phyloP scores from a whole-genome alignment of 495 filamentous ascomycete species.

The Polyplosphaeria fusca region DNA sequence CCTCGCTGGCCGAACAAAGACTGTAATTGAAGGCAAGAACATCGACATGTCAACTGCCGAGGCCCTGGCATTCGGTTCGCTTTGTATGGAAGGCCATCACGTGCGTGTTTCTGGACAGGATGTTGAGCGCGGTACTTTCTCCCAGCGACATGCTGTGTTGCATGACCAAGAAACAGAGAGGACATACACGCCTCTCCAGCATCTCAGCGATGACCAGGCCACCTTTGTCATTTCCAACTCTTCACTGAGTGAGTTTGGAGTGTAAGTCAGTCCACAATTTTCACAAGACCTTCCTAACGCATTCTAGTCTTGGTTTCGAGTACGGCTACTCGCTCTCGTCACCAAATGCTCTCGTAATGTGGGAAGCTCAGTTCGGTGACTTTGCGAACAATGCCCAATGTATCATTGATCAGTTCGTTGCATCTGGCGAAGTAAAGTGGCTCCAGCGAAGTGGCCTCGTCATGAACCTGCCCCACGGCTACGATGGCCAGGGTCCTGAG shows the following conservation, averaged over 20 bases:
- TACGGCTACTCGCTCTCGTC: constrained; percentile 98
- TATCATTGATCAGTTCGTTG: constrained; percentile 98
- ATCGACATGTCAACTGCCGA: constrained; percentile 98
- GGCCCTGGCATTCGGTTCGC: constrained; percentile 88
- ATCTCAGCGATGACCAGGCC: constrained; percentile 83
- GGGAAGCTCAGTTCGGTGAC: constrained; percentile 99
- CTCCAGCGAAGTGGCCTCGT: constrained; percentile 94
- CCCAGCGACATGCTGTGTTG: constrained; percentile 92
- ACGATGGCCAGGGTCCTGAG: constrained; percentile 97
- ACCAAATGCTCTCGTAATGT: constrained; percentile 94
- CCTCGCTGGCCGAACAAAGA: constrained; percentile 82
- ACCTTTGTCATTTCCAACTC: constrained; percentile 97
- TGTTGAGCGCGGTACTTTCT: constrained; percentile 99
- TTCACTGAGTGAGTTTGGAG: constrained; percentile 91
- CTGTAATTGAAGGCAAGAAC: constrained; percentile 84
- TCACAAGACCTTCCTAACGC: constrained; percentile 1
- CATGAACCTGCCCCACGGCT: constrained; percentile 92
- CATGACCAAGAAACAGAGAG: constrained; percentile 93
- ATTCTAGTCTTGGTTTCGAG: constrained; percentile 79
- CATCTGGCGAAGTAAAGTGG: constrained; percentile 97
- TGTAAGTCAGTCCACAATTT: constrained; percentile 46
- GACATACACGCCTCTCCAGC: constrained; percentile 88
- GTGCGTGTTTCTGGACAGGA: constrained; percentile 97
- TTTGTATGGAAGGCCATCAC: constrained; percentile 89
- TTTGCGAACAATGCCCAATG: constrained; percentile 99